Percentiles rank a stretch among this genome's conserved stretches.
Evolutionary conservation across 2,329 filamentous ascomycete species (phyloP).

Genomic region (Hymenoscyphus linearis): DNA sequence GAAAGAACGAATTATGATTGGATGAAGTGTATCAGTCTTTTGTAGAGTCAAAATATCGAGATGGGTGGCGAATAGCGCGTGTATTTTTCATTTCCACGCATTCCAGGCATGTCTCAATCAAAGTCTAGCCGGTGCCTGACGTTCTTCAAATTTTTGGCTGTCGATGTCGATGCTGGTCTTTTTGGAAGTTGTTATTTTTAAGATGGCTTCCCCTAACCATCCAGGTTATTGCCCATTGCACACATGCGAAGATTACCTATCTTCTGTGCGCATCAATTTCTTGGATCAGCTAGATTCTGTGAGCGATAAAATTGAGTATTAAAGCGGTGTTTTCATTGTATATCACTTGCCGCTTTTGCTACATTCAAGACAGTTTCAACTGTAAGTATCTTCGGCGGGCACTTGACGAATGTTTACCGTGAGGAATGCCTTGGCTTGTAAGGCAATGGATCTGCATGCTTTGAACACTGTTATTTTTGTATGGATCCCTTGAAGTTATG

Average conservation of each 20-base stretch:
- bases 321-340: background rate
- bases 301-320: background rate
- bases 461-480: background rate
- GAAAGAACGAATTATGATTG: constrained; percentile 7
- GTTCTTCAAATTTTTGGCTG: background rate
- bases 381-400: background rate
- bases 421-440: background rate
- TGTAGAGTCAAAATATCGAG: constrained; percentile 2
- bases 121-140: background rate
- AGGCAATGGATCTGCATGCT: background rate
- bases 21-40: constrained; percentile 7
- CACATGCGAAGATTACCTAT: too few species aligned
- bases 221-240: too few species aligned
- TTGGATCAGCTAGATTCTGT: background rate
- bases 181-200: too few species aligned
- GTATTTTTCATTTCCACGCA: constrained; percentile 1
- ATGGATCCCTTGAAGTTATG: background rate
- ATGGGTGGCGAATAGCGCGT: background rate
- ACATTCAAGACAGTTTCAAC: background rate
- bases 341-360: background rate
- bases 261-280: too few species aligned
- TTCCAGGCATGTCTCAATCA: background rate
- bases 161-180: background rate
- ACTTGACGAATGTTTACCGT: background rate
- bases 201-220: too few species aligned